Base-by-base conservation (phyloP, 257 asterid genomes). In the Asclepias syriaca region DNA sequence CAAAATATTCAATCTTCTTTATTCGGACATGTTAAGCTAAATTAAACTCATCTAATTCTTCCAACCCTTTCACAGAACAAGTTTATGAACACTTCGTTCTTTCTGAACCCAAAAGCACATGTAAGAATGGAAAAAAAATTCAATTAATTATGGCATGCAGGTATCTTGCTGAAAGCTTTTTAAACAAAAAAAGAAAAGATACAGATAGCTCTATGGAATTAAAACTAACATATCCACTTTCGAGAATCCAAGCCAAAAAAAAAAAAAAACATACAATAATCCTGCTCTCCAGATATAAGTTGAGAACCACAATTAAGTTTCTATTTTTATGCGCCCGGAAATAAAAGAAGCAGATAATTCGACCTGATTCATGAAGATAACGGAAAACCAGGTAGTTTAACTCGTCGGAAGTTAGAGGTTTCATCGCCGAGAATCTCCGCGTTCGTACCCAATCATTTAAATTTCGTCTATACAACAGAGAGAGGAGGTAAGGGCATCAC, bases 351-450 rank as follows among this genome's bases (percentile, higher is more conserved):
- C 32, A 18, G 48, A 72, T 53, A 34, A 40, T 59, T 64, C 46
- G 15, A 93, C 98, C 96, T 77, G 98, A 93, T 87, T 93, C 97
- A 76, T 85, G 90, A 61, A 93, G 95, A 74, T 93, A 90, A 39
- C 98, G 96, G 83, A 90, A 93, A 82, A 90, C 84, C 45, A 93
- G 95, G 82, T 87, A 93, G 78, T 93, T 90, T 75, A 93, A 74
- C 85, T 90, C 96, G 72, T 82, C 72, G 46, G 97, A 91, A 71
- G 96, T 89, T 51, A 93, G 65, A 71, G 98, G 81, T 43, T 87
- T 93, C 71, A 3, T 66, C 56, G 68, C 49, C 19, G 19, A 66
- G 60, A 39, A 15, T 18, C 46, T 5, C 66, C 40, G 51, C 13
- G 32, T 22, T 19, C 24, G 18, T 19, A 27, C 15, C 10, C 63